Evolutionary conservation across 1,139 yeast genomes (phyloP).

Genomic region (Pneumocystis sp.): DNA sequence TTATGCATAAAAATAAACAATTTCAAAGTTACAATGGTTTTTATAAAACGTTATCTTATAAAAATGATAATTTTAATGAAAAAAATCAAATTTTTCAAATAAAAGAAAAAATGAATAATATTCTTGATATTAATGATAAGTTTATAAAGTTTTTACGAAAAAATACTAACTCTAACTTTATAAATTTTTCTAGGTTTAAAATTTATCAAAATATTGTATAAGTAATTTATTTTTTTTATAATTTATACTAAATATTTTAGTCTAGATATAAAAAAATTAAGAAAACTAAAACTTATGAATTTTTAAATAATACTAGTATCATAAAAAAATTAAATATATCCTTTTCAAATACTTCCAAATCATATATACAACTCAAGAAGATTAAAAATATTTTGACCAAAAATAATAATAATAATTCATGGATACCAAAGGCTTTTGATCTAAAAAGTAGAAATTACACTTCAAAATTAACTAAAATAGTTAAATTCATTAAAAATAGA

Average conservation of each 20-base stretch:
- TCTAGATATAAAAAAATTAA: not conserved
- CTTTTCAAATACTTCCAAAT: not conserved
- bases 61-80: not conserved
- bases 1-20: not conserved
- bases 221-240: not conserved
- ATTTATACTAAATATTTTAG: not conserved
- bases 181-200: not conserved
- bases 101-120: not conserved
- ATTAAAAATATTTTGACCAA: not conserved
- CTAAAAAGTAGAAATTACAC: not conserved
- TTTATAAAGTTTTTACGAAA: not conserved
- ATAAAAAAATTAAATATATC: not conserved
- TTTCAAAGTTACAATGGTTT: not conserved
- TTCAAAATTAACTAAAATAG: conserved; percentile 17
- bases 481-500: conserved; percentile 51
- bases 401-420: not conserved
- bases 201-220: not conserved
- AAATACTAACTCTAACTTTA: not conserved
- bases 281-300: not conserved
- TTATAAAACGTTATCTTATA: not conserved
- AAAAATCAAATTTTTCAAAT: not conserved
- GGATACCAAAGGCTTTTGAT: not conserved
- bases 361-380: not conserved
- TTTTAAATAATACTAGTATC: not conserved
- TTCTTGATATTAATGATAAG: not conserved